These are phyloP conservation scores for Phytophthora fragariae DNA, from an alignment of 352 stramenopile genomes.

Conservation along the genomic window DNA sequence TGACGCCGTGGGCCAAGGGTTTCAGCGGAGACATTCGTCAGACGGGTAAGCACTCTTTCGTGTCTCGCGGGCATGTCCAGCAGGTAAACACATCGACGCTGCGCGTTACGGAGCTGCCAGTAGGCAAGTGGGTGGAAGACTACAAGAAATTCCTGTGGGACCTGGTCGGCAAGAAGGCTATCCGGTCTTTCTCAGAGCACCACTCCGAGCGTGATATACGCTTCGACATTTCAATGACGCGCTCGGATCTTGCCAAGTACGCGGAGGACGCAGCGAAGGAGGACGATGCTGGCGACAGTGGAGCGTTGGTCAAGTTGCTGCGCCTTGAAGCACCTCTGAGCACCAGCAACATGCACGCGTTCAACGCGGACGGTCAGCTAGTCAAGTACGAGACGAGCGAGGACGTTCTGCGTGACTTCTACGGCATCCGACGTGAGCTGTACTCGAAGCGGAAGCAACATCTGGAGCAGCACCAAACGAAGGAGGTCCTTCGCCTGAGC, in stretches of 20 bases:
- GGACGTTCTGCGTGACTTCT: slow-evolving; percentile 96
- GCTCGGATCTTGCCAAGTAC: slow-evolving; percentile 87
- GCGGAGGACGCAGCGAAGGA: slow-evolving; percentile 44
- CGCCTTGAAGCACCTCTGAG: slow-evolving; percentile 95
- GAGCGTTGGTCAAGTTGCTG: slow-evolving; percentile 89
- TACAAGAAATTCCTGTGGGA: slow-evolving; percentile 98
- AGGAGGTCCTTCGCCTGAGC: slow-evolving; percentile 90
- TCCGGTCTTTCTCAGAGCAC: slow-evolving; percentile 95
- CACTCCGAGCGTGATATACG: slow-evolving; percentile 94
- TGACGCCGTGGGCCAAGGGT: slow-evolving; percentile 96
- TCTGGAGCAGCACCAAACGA: slow-evolving; percentile 81
- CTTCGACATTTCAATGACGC: slow-evolving; percentile 78
- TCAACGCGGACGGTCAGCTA: slow-evolving; percentile 93
- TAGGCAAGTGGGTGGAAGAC: slow-evolving; percentile 98
- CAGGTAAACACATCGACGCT: slow-evolving; percentile 94
- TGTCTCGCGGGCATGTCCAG: slow-evolving; percentile 74
- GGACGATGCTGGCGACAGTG: slow-evolving; percentile 28
- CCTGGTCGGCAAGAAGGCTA: slow-evolving; percentile 87
- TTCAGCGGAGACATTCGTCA: slow-evolving; percentile 94
- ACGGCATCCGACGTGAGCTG: slow-evolving; percentile 89
- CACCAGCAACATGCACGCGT: slow-evolving; percentile 98
- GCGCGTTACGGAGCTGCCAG: slow-evolving; percentile 96
- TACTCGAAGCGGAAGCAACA: slow-evolving; percentile 89
- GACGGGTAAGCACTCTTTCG: slow-evolving; percentile 70
- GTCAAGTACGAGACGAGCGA: slow-evolving; percentile 91